A percentile compares a stretch with the other conserved stretches of the same genome.
Evolutionary conservation across 2,329 filamentous ascomycete species (phyloP).

Genomic region (Neonectria hederae): DNA sequence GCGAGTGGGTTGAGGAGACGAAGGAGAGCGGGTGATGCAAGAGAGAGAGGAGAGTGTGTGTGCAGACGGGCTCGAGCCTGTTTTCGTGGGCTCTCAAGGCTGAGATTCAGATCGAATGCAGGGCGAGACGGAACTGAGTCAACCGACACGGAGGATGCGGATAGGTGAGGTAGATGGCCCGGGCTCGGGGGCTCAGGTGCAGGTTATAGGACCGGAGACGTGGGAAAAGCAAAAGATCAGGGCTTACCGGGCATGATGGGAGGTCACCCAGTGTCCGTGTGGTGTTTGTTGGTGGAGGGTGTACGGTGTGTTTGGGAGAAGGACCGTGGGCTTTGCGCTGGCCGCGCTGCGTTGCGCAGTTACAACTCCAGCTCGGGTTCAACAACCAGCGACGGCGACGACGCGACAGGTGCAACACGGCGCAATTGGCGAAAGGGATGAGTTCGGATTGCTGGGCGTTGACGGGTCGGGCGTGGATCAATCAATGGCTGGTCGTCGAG

Average conservation of each 20-base stretch:
- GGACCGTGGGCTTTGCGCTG: constrained; percentile 9
- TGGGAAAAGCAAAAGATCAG: background rate
- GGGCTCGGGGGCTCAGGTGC: background rate
- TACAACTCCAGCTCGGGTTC: constrained; percentile 7
- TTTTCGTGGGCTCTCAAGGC: constrained; percentile 12
- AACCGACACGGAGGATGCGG: background rate
- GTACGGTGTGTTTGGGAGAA: constrained; percentile 1
- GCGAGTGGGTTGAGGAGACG: constrained; percentile 1
- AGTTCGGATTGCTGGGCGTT: background rate
- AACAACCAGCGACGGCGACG: constrained; percentile 10
- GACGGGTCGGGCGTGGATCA: background rate
- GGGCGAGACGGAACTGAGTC: background rate
- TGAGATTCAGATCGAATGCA: constrained; percentile 5
- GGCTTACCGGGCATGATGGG: constrained; percentile 26
- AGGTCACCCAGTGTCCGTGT: background rate
- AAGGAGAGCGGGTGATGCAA: constrained; percentile 7
- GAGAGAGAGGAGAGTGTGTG: constrained; percentile 7
- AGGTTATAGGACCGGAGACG: background rate
- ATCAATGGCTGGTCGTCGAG: constrained; percentile 1
- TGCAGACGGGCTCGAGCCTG: constrained; percentile 11
- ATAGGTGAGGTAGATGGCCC: background rate
- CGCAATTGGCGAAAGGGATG: constrained; percentile 5
- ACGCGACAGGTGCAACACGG: background rate
- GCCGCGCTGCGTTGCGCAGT: constrained; percentile 17
- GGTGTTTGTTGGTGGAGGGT: background rate